These are phyloP conservation scores for Cystofilobasidium bisporidii DNA, from an alignment of 768 basidiomycete species.

Conservation along the genomic window DNA sequence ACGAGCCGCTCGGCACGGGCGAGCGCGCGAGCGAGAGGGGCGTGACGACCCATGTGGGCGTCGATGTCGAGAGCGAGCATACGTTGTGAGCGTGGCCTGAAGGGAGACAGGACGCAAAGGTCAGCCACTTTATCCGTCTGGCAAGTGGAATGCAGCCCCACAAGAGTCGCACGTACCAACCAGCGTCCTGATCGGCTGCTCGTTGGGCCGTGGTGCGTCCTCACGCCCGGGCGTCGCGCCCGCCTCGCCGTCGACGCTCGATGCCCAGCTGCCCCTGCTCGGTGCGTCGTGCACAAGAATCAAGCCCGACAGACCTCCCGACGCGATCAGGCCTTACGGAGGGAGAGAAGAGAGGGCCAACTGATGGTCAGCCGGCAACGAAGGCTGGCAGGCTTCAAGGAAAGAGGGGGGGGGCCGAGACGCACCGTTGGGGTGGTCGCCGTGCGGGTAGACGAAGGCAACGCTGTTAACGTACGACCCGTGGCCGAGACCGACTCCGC, in stretches of 20 bases:
- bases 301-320: conserved; percentile 18
- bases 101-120: too few relatives aligned
- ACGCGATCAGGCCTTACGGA: conserved; percentile 17
- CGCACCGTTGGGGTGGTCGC: conserved; percentile 16
- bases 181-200: conserved; percentile 15
- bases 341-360: background rate
- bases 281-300: conserved; percentile 25
- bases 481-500: conserved; percentile 19
- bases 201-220: background rate
- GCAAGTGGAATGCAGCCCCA: background rate
- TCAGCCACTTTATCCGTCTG: too few relatives aligned
- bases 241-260: conserved; percentile 18
- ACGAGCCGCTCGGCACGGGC: background rate
- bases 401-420: background rate
- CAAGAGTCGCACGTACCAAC: conserved; percentile 1
- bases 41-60: conserved; percentile 12
- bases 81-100: conserved; percentile 25
- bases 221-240: conserved; percentile 16
- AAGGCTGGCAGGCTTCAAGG: too few relatives aligned
- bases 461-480: conserved; percentile 24
- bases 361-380: background rate
- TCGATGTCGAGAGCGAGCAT: conserved; percentile 24
- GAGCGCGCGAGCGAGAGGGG: background rate
- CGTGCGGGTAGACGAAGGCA: conserved; percentile 16
- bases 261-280: conserved; percentile 12